Evolutionary conservation across 768 basidiomycete genomes (phyloP), one percentile per base, ranked within the genome.

Genomic region (Strobilomyces confusus): DNA sequence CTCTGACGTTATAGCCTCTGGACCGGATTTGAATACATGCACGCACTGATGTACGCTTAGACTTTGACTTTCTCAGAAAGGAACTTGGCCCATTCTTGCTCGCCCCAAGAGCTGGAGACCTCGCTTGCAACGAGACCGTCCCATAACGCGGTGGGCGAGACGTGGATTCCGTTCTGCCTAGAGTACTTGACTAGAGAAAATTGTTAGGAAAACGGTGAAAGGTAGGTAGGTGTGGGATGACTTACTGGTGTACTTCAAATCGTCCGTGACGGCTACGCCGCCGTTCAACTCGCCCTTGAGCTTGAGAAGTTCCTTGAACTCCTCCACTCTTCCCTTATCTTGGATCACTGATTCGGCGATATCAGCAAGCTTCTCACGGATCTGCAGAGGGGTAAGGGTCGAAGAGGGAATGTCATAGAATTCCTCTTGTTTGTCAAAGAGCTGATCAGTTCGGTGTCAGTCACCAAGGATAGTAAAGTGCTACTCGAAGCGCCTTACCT

Each of bases 81-180:
- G 70, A 87, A 97, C 42, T 83, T 79, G 19, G 72, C 74, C 93
- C 93, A 95, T 65, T 97, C 89, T 37, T 75, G 75, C 63, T 86
- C 79, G 5, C 80, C 86, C 89, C 91, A 97, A 20, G 84, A 79
- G 64, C 91, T 92, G 6, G 86, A 87, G 30, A 94, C 75, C 44
- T 89, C 84, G 45, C 74, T 78, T 12, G 82, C 86, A 48, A 90
- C 64, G 51, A 86, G 74, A 46, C 91, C 89, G 59, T 93, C 86
- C 82, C 83, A 88, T 2, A 90, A 72, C 3, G 77, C 80, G 37
- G 92, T 88, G 5, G 93, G 92, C 1, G 92, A 94, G 44, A 95
- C 91, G 59, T 98, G 95, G 37, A 97, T 83, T 3, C 89, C 79
- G 56, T 98, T 97, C 73, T 97, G 94, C 57, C 95, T 77, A 15